Evolutionary conservation across 2,329 filamentous ascomycete genomes (phyloP).

Genomic region (Penicillium sp.): DNA sequence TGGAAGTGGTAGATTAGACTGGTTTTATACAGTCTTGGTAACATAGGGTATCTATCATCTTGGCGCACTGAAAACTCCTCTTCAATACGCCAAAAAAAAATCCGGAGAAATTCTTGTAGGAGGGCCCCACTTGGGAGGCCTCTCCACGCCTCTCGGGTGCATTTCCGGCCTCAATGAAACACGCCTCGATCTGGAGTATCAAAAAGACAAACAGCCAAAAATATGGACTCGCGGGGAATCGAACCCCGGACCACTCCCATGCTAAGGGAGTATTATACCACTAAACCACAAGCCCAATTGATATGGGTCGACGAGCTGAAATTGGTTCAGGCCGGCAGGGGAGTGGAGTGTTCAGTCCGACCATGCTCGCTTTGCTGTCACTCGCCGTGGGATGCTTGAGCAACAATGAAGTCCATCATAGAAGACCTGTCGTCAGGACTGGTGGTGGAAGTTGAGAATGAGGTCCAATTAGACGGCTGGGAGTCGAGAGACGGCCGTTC

Average conservation of each 20-base stretch:
- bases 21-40: neutral
- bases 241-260: slow-evolving; percentile 49
- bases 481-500: slow-evolving; percentile 10
- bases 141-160: neutral
- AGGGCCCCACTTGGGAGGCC: neutral
- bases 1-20: neutral
- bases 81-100: neutral
- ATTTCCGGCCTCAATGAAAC: neutral
- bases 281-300: slow-evolving; percentile 33
- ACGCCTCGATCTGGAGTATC: neutral
- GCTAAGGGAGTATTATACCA: slow-evolving; percentile 50
- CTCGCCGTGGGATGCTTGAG: slow-evolving; percentile 2
- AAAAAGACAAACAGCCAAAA: slow-evolving; percentile 13
- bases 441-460: slow-evolving; percentile 1
- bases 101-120: neutral
- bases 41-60: slow-evolving; percentile 6
- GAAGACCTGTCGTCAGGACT: slow-evolving; percentile 5
- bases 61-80: neutral
- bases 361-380: neutral
- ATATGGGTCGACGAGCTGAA: neutral
- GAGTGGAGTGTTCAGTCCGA: slow-evolving; percentile 1
- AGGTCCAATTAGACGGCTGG: slow-evolving; percentile 25
- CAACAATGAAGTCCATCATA: slow-evolving; percentile 29
- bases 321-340: neutral
- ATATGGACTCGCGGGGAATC: slow-evolving; percentile 49